These are phyloP conservation scores for Sistotremastrum suecicum DNA, from an alignment of 768 basidiomycete genomes.

Conservation along the genomic window DNA sequence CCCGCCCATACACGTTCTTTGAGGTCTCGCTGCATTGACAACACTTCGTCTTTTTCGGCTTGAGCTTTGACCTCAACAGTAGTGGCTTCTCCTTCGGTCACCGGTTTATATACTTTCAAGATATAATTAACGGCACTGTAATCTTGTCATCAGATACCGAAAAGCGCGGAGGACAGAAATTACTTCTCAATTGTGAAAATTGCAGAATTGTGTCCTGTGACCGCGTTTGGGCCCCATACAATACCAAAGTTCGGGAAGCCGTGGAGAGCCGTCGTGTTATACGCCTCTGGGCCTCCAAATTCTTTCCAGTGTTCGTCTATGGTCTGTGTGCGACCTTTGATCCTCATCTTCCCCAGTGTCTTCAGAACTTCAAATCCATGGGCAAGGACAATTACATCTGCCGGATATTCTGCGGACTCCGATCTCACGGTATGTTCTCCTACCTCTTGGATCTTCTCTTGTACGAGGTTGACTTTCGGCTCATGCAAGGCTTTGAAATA, in stretches of 20 bases:
- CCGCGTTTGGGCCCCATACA: constrained; percentile 11
- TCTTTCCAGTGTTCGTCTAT: constrained; percentile 7
- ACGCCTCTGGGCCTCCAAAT: constrained; percentile 6
- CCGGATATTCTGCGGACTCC: constrained; percentile 5
- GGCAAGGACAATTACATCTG: constrained; percentile 12
- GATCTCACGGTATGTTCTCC: constrained; percentile 7
- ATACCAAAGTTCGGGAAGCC: constrained; percentile 9
- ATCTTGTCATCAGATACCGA: too few relatives aligned
- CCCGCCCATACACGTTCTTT: constrained; percentile 3
- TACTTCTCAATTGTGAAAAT: constrained; percentile 9
- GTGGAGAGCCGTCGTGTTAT: constrained; percentile 2
- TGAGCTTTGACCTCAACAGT: constrained; percentile 9
- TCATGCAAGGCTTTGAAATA: constrained; percentile 9
- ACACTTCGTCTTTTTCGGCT: constrained; percentile 7
- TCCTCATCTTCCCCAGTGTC: constrained; percentile 5
- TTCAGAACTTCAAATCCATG: constrained; percentile 5
- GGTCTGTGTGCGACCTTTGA: constrained; percentile 7
- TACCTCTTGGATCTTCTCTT: constrained; percentile 6
- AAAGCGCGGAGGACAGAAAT: too few relatives aligned
- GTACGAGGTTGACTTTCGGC: constrained; percentile 8
- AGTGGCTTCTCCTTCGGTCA: constrained; percentile 2
- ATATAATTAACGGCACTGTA: background rate
- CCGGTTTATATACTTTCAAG: constrained; percentile 7
- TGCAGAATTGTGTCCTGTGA: constrained; percentile 12
- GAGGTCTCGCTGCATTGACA: constrained; percentile 6